Evolutionary conservation across 768 basidiomycete species (phyloP), one percentile per base, ranked within the genome.

Genomic region (Hirschioporus abietinus): DNA sequence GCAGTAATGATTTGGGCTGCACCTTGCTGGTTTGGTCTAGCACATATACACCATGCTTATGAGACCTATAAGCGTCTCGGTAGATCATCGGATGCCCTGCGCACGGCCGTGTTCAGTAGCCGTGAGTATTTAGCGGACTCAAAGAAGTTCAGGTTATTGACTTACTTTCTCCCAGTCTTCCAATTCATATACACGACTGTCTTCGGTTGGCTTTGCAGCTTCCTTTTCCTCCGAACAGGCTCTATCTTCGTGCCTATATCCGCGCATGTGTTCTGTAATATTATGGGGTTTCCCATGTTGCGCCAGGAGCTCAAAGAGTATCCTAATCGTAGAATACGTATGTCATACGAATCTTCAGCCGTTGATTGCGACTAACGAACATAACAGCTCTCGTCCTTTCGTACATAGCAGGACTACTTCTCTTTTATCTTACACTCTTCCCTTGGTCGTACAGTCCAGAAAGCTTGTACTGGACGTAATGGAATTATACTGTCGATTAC

Each of bases 21-120:
- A 1, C 97, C 97, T 0, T 77, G 97, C 12, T 87, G 88, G 66
- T 99, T 99, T 72, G 97, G 95, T 23, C 77, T 92, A 30, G 96
- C 97, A 1, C 97, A 99, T 73, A 78, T 88, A 0, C 97, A 99
- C 72, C 97, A 99, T 71, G 94, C 89, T 17, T 92, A 88, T 85
- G 97, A 99, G 67, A 85, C 81, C 0, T 99, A 86, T 74, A 86
- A 88, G 67, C 85, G 85, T 17, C 85, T 86, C 66, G 96, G 96
- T 0, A 79, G 89, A 35, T 93, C 84, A 0, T 62, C 68, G 9
- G 73, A 75, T n/a, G 95, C 95, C 0, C 78, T 89, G 1, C 80
- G 86, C 66, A 83, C 79, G 17, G 93, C 96, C 0, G 66, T 83
- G 15, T 68, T 90, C 20, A 77, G 24, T 59, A 7, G 64, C 36